Base-by-base conservation (phyloP, 2,329 filamentous ascomycete species). In the Zopfia rhizophila region DNA sequence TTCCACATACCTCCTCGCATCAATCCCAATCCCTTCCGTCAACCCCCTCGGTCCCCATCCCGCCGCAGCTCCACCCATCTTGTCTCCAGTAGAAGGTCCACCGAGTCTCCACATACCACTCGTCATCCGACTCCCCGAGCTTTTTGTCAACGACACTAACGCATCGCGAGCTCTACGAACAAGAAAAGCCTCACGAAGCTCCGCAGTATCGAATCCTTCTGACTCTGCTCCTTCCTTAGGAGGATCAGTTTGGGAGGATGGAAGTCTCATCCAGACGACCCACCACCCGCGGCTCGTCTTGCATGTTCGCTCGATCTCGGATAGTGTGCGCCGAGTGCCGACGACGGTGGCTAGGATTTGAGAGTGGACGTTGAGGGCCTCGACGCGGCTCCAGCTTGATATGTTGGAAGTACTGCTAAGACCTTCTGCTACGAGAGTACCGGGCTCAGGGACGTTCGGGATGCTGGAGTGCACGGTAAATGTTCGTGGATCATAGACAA, bases 1-100 rank as follows among this genome's bases (percentile, higher is more conserved):
- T 67, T 91, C 88, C 3, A 91, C 83, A 68, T 91, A 91, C 64
- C 81, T 82, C 68, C 85, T 81, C 21, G 88, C 90, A 75, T 92
- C 89, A 23, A 91, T 80, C 0, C 89, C 89, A 53, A 92, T 90
- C 0, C 88, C 89, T 61, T 89, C 85, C 0, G 82, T 84, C 54
- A 91, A 69, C 43, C 81, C 80, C 14, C 78, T 81, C 1, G 85
- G 82, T 3, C 82, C 83, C 82, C 31, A 78, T 60, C 77, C 82
- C 75, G 45, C 78, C 61, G 33, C 71, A 29, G 49, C 73, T 63
- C 50, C 73, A 47, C 58, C 77, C 56, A 63, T 68, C 29, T 53
- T 61, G 56, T 61, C 53, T 7, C 55, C 63, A 37, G 57, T 57
- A 0, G 56, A 46, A 32, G 48, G 38, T 31, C 57, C 61, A 24